A percentile compares a stretch with the other conserved stretches of the same genome.
These are phyloP conservation scores for Ananas comosus DNA, from an alignment of 176 grass and related monocot species.

Conservation along the genomic window DNA sequence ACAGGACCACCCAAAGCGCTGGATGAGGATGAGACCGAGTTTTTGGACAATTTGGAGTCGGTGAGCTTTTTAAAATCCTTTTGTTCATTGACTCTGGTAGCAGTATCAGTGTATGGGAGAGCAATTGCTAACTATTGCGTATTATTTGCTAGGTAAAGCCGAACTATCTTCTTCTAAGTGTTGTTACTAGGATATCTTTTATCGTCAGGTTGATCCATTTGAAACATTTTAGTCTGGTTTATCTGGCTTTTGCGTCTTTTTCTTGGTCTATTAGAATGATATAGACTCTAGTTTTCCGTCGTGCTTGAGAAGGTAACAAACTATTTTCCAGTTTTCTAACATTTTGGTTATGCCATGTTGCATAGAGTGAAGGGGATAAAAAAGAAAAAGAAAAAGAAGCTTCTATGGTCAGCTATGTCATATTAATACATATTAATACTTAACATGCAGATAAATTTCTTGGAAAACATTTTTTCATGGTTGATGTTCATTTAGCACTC, in stretches of 20 bases:
- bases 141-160: neutral
- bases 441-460: neutral
- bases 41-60: slow-evolving; percentile 65
- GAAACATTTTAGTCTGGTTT: neutral
- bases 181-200: neutral
- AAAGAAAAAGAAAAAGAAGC: no score
- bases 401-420: no score
- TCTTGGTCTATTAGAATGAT: neutral
- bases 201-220: neutral
- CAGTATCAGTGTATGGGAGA: neutral
- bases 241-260: neutral
- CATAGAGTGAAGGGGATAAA: no score
- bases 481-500: neutral
- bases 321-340: no score
- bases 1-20: slow-evolving; percentile 89
- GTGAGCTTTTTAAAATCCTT: slow-evolving; percentile 30
- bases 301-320: neutral
- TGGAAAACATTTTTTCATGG: neutral
- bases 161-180: neutral
- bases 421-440: no score
- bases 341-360: no score
- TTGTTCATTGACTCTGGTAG: neutral
- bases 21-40: slow-evolving; percentile 90
- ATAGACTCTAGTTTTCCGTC: neutral
- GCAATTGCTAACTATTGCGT: neutral